phyloP scores from a whole-genome alignment of 441 rosid genomes.

The Aquilaria agallochum region DNA sequence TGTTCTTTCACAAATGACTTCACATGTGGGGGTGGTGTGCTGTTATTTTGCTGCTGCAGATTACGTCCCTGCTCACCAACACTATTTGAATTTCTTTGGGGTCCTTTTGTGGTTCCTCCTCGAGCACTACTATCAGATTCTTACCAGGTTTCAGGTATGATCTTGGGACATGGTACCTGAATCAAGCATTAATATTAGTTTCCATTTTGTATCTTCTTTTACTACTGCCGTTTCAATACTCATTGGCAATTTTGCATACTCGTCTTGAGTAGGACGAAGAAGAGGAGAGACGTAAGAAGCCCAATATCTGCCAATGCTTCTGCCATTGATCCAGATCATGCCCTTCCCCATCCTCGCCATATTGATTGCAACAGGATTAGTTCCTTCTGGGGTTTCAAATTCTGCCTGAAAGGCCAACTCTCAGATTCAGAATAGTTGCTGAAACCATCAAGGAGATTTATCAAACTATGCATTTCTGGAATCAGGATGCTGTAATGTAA shows the following conservation, averaged over 20 bases:
- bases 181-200: not conserved
- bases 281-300: conserved; percentile 73
- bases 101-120: conserved; percentile 40
- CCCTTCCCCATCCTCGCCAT: conserved; percentile 78
- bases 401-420: conserved; percentile 33
- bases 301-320: conserved; percentile 89
- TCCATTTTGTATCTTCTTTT: not conserved
- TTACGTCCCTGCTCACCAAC: conserved; percentile 30
- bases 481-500: not conserved
- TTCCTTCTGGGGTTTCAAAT: conserved; percentile 74
- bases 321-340: conserved; percentile 84
- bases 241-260: conserved; percentile 30
- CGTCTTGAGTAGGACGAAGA: conserved; percentile 60
- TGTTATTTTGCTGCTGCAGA: conserved; percentile 34
- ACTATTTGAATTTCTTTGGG: conserved; percentile 33
- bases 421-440: conserved; percentile 4
- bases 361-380: conserved; percentile 46
- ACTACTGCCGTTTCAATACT: not conserved
- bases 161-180: conserved; percentile 48
- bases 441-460: not conserved
- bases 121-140: conserved; percentile 37
- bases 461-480: conserved; percentile 3
- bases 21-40: conserved; percentile 26
- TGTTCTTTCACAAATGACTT: conserved; percentile 11
- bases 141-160: conserved; percentile 36